Evolutionary conservation across 2,329 filamentous ascomycete genomes (phyloP).

Genomic region (Cytospora schulzeri): DNA sequence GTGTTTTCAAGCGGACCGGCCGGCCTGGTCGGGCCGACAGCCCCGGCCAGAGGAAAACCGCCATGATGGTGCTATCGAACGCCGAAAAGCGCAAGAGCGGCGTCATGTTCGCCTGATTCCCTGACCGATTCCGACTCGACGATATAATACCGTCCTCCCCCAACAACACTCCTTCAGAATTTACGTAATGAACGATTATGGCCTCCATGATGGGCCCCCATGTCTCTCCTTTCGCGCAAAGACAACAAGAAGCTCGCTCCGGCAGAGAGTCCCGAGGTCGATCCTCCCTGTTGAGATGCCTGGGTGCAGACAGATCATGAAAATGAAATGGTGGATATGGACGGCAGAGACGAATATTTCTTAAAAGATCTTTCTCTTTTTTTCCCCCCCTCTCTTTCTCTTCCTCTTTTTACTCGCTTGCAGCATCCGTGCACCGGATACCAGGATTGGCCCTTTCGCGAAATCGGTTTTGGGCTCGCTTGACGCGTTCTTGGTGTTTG

Average conservation of each 20-base stretch:
- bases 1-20: slow-evolving; percentile 64
- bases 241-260: slow-evolving; percentile 16
- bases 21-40: slow-evolving; percentile 55
- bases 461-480: slow-evolving; percentile 6
- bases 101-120: slow-evolving; percentile 28
- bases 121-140: not conserved
- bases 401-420: slow-evolving; percentile 32
- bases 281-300: slow-evolving; percentile 28
- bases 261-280: slow-evolving; percentile 26
- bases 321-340: slow-evolving; percentile 23
- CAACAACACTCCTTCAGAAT: slow-evolving; percentile 5
- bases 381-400: slow-evolving; percentile 32
- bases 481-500: slow-evolving; percentile 7
- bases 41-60: slow-evolving; percentile 72
- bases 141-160: slow-evolving; percentile 1
- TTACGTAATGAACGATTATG: slow-evolving; percentile 28
- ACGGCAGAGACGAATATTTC: slow-evolving; percentile 25
- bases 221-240: slow-evolving; percentile 14
- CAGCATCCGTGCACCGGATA: slow-evolving; percentile 5
- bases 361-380: slow-evolving; percentile 29
- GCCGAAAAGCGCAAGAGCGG: slow-evolving; percentile 85
- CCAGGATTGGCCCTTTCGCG: slow-evolving; percentile 6
- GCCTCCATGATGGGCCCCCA: slow-evolving; percentile 1
- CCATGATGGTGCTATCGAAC: slow-evolving; percentile 84
- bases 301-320: slow-evolving; percentile 33